Evolutionary conservation across 2,329 filamentous ascomycete genomes (phyloP).

Genomic region (Penicillium capsulatum): DNA sequence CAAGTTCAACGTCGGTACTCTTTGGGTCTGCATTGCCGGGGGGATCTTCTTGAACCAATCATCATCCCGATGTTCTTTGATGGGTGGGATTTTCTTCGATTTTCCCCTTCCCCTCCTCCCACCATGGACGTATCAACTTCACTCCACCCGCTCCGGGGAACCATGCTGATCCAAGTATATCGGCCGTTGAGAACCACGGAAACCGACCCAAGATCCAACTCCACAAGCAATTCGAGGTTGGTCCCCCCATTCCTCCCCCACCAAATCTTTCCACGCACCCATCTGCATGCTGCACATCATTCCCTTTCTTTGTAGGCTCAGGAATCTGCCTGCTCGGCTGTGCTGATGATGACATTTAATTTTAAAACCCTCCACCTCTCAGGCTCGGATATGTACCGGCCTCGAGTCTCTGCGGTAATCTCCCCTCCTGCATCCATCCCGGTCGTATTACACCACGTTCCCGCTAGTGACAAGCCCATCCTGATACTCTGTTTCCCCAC

Average conservation of each 20-base stretch:
- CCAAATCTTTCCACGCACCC: constrained; percentile 17
- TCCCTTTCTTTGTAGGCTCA: constrained; percentile 2
- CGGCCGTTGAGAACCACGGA: not conserved
- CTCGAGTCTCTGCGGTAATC: constrained; percentile 25
- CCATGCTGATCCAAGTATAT: constrained; percentile 2
- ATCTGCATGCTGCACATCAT: constrained; percentile 31
- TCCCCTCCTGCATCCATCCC: constrained; percentile 37
- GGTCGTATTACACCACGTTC: constrained; percentile 38
- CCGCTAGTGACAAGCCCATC: constrained; percentile 36
- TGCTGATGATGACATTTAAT: too few relatives aligned
- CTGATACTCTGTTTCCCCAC: constrained; percentile 25
- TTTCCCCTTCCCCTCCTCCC: not conserved
- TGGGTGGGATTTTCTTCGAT: too few relatives aligned
- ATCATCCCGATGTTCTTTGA: too few relatives aligned
- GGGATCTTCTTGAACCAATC: constrained; percentile 5
- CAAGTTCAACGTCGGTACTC: too few relatives aligned
- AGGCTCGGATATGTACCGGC: constrained; percentile 21
- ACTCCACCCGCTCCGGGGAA: constrained; percentile 18
- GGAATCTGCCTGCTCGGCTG: not conserved
- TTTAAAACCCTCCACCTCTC: not conserved
- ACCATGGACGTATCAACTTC: constrained; percentile 19
- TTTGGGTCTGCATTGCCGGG: too few relatives aligned
- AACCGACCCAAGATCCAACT: too few relatives aligned
- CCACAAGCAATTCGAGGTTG: too few relatives aligned
- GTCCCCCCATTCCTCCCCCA: not conserved